These are phyloP conservation scores for Porogramme epimiltina DNA, from an alignment of 1,284 basidiomycete species.

Conservation along the genomic window DNA sequence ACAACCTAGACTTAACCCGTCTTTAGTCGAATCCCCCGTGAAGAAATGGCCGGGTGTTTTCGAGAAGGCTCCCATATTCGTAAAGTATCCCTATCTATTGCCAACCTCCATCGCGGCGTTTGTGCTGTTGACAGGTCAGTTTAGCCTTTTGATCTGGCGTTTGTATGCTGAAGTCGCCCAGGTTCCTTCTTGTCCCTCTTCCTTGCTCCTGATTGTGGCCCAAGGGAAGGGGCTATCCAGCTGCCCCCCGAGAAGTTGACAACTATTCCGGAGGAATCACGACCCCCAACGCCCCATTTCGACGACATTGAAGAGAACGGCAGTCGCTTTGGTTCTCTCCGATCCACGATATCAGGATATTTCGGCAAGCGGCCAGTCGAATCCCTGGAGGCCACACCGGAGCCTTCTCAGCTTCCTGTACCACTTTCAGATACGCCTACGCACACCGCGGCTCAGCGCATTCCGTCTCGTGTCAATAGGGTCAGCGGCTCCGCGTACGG, in stretches of 20 bases:
- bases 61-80: slow-evolving; percentile 66
- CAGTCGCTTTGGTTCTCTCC: slow-evolving; percentile 30
- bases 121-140: slow-evolving; percentile 70
- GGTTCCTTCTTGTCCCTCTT: slow-evolving; percentile 89
- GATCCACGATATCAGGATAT: slow-evolving; percentile 45
- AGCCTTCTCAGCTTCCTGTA: slow-evolving; percentile 41
- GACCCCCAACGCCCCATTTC: slow-evolving; percentile 43
- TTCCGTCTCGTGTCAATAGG: slow-evolving; percentile 56
- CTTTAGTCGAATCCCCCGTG: slow-evolving; percentile 79
- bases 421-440: slow-evolving; percentile 47
- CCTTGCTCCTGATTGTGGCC: slow-evolving; percentile 88
- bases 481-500: slow-evolving; percentile 80
- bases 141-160: slow-evolving; percentile 2
- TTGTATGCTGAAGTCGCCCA: slow-evolving; percentile 22
- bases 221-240: slow-evolving; percentile 81
- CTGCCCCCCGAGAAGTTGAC: slow-evolving; percentile 74
- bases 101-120: slow-evolving; percentile 83
- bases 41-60: slow-evolving; percentile 84
- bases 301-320: slow-evolving; percentile 38
- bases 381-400: slow-evolving; percentile 25
- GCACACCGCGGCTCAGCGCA: slow-evolving; percentile 41
- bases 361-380: slow-evolving; percentile 51
- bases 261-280: slow-evolving; percentile 54
- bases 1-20: background rate
- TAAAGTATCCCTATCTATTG: slow-evolving; percentile 87